phyloP scores from a whole-genome alignment of 2,329 filamentous ascomycete species.

The Sclerotinia nivalis region DNA sequence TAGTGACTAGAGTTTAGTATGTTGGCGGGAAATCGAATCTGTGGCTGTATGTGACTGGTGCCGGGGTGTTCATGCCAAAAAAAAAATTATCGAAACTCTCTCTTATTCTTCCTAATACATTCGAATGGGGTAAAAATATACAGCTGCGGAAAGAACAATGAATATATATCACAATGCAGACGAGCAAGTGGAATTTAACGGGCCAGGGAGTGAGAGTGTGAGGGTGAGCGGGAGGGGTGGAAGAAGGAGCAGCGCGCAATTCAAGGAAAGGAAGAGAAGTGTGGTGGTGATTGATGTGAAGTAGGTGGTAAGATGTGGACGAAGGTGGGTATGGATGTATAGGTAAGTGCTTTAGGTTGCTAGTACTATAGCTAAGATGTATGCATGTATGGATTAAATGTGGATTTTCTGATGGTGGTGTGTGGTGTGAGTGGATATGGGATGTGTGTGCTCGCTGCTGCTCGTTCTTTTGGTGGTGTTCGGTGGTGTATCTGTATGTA shows the following conservation, averaged over 20 bases:
- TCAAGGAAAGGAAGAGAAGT: conserved; percentile 16
- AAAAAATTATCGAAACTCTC: conserved; percentile 16
- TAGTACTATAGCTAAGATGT: conserved; percentile 19
- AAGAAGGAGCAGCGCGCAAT: conserved; percentile 19
- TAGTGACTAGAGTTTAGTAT: conserved; percentile 7
- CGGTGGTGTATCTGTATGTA: conserved; percentile 12
- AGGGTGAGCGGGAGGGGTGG: conserved; percentile 20
- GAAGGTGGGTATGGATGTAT: conserved; percentile 16
- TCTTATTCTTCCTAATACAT: neutral
- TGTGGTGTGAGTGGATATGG: conserved; percentile 11
- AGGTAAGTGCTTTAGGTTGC: conserved; percentile 32
- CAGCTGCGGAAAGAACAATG: conserved; percentile 14
- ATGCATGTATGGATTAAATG: conserved; percentile 23
- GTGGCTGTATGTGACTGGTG: conserved; percentile 21
- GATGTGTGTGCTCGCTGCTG: conserved; percentile 13
- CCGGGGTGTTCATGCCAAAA: conserved; percentile 21
- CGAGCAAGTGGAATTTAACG: conserved; percentile 5
- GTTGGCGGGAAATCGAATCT: conserved; percentile 21
- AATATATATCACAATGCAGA: conserved; percentile 22
- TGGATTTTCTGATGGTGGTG: conserved; percentile 15
- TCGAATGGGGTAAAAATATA: conserved; percentile 1
- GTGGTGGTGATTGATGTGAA: conserved; percentile 18
- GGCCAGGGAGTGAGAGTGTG: neutral
- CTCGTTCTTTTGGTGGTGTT: conserved; percentile 8
- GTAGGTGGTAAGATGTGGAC: conserved; percentile 21